Percentiles rank a stretch among this genome's conserved stretches.
phyloP scores from a whole-genome alignment of 2,329 filamentous ascomycete species.

The Ophiostoma tasmaniense region DNA sequence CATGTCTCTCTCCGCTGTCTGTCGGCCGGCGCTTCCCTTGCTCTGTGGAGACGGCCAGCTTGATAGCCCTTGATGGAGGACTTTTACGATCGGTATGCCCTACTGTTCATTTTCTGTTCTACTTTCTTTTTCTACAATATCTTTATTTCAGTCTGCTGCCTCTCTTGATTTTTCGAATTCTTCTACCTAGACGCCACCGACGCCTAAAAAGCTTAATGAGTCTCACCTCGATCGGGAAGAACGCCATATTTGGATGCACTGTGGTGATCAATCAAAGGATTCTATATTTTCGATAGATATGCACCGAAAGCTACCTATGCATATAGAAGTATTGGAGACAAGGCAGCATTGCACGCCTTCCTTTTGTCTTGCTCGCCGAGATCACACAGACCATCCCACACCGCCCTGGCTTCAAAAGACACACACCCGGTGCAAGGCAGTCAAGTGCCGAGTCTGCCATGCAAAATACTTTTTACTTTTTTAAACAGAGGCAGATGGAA shows the following conservation, averaged over 20 bases:
- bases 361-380: background rate
- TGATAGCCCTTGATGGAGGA: background rate
- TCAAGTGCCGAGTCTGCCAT: background rate
- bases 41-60: background rate
- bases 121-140: background rate
- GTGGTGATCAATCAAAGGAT: background rate
- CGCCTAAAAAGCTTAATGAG: background rate
- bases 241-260: background rate
- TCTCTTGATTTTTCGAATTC: no score
- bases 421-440: background rate
- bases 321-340: background rate
- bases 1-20: background rate
- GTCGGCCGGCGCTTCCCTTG: background rate
- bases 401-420: background rate
- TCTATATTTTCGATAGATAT: background rate
- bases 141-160: background rate
- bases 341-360: background rate
- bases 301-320: background rate
- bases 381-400: background rate
- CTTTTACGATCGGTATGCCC: background rate
- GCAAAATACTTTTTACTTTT: background rate
- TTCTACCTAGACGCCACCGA: background rate
- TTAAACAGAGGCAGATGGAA: background rate
- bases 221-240: background rate
- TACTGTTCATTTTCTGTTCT: background rate